Percentiles rank a stretch among this genome's conserved stretches.
Evolutionary conservation across 1,284 basidiomycete species (phyloP).

Genomic region (Boletellus dicymbophilus): DNA sequence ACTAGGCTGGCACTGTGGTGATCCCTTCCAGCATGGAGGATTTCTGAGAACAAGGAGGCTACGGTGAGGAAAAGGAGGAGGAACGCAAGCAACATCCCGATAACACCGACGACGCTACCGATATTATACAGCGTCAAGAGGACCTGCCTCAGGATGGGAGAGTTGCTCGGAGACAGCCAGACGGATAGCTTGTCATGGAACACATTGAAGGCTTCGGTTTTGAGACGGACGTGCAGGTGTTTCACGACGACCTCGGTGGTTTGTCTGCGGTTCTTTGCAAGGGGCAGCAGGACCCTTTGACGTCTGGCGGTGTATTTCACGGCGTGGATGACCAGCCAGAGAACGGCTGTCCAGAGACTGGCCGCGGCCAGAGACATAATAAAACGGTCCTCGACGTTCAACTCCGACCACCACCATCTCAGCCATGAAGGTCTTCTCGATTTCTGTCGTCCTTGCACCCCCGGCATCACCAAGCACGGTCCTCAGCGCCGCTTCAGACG

Average conservation of each 20-base stretch:
- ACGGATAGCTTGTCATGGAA: conserved; percentile 47
- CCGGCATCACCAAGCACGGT: conserved; percentile 59
- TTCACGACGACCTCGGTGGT: conserved; percentile 26
- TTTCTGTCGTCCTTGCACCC: conserved; percentile 62
- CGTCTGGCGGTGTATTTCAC: conserved; percentile 22
- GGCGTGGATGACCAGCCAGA: conserved; percentile 29
- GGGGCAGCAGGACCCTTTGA: conserved; percentile 22
- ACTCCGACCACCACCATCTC: conserved; percentile 11
- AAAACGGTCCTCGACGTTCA: neutral
- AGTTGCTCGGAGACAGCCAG: conserved; percentile 29
- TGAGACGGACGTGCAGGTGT: conserved; percentile 47
- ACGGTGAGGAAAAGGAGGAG: conserved; percentile 41
- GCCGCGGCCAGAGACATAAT: conserved; percentile 21
- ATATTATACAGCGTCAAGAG: conserved; percentile 48
- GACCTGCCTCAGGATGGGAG: conserved; percentile 19
- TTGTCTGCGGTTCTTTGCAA: conserved; percentile 20
- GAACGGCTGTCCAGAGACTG: conserved; percentile 20
- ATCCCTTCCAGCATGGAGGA: conserved; percentile 9
- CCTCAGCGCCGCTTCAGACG: conserved; percentile 78
- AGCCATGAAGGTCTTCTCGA: conserved; percentile 72
- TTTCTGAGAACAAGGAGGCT: conserved; percentile 23
- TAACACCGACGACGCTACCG: conserved; percentile 46
- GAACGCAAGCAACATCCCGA: conserved; percentile 53
- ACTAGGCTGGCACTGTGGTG: conserved; percentile 8
- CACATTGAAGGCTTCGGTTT: conserved; percentile 55